These are phyloP conservation scores for Pseudogymnoascus sp. DNA, from an alignment of 2,329 filamentous ascomycete species.

Conservation along the genomic window DNA sequence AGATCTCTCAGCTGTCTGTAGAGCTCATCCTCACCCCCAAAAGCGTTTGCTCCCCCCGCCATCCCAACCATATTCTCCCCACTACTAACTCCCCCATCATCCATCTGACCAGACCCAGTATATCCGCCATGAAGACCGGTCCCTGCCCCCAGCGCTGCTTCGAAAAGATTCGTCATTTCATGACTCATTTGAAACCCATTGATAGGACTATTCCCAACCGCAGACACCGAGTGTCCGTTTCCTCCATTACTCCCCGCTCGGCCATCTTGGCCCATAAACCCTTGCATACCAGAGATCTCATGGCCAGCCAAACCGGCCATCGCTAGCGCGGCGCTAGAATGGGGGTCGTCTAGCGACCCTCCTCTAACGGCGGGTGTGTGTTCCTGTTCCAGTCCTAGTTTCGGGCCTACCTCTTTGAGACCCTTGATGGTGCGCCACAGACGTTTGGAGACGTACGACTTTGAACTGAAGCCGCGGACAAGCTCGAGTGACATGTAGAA, in stretches of 20 bases:
- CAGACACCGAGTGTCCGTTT: constrained; percentile 15
- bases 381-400: constrained; percentile 48
- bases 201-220: constrained; percentile 19
- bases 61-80: constrained; percentile 17
- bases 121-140: constrained; percentile 13
- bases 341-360: constrained; percentile 37
- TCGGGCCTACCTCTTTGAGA: constrained; percentile 63
- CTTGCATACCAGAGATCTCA: constrained; percentile 23
- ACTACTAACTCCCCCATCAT: constrained; percentile 19
- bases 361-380: constrained; percentile 15
- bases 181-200: constrained; percentile 30
- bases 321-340: constrained; percentile 44
- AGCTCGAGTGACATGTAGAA: constrained; percentile 73
- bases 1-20: constrained; percentile 28
- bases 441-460: constrained; percentile 63
- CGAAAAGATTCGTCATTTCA: constrained; percentile 30
- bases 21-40: constrained; percentile 29
- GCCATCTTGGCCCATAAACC: constrained; percentile 10
- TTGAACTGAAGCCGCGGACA: constrained; percentile 62
- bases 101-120: constrained; percentile 13
- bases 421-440: constrained; percentile 66
- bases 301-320: constrained; percentile 46
- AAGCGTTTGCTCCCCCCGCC: constrained; percentile 17
- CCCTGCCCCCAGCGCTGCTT: constrained; percentile 24
- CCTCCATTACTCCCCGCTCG: constrained; percentile 4